Evolutionary conservation across 2,329 filamentous ascomycete species (phyloP), one percentile per base, ranked within the genome.

Genomic region (Epicoccum sorghinum): DNA sequence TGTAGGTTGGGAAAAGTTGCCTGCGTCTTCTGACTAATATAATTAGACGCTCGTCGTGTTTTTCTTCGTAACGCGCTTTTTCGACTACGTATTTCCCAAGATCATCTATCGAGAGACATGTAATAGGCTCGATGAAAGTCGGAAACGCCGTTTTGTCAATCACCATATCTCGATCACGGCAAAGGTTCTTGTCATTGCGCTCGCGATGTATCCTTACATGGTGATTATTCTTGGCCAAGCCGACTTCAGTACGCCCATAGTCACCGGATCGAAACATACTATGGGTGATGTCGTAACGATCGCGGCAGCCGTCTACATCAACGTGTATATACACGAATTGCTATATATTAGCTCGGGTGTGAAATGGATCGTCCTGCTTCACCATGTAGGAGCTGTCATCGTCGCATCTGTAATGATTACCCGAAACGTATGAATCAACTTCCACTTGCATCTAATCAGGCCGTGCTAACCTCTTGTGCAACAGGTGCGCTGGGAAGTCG

Each of bases 11-110:
- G 27, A 29, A 9, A 9, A 29, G 9, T 6, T 29, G 27, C 3
- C 4, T 9, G 27, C 9, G 27, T 9, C 1, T 29, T 29, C 27
- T 7, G 9, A 29, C 37, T 41, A 35, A 48, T 12, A 18, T 10
- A 30, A 4, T 1, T 7, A 49, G 38, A 42, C 46, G 13, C 46
- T 49, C 23, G 3, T 49, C 6, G 24, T 49, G 0, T 49, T 49
- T 30, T 49, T 49, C 30, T n/a, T 42, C 46, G 25, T 18, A 14
- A 30, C 46, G 22, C 46, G 46, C 23, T n/a, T 27, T 29, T 35
- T 32, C 4, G 30, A 36, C 38, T 49, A 42, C 12, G 29, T 42
- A 6, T 42, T 42, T n/a, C 38, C 46, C n/a, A n/a, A 27, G n/a
- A 4, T 44, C 3, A 25, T 42, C 7, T 49, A 49, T 7, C 32